Evolutionary conservation across 2,329 filamentous ascomycete genomes (phyloP).

Genomic region (Fusarium incarnatum): DNA sequence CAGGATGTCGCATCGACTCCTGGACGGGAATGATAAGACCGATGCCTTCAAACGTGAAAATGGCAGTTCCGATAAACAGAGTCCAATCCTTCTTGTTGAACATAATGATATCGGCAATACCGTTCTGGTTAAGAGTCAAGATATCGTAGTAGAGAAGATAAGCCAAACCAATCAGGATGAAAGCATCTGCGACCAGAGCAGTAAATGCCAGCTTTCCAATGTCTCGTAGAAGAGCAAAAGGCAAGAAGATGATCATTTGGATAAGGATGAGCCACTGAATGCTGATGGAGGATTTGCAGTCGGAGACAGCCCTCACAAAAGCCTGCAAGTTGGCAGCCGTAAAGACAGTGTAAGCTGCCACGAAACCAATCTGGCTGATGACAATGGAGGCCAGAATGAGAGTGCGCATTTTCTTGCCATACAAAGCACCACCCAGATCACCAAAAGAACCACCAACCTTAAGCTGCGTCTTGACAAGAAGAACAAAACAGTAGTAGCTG

Average conservation of each 20-base stretch:
- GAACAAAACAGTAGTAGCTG: constrained; percentile 97
- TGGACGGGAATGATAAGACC: constrained; percentile 98
- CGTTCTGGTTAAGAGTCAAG: constrained; percentile 79
- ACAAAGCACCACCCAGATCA: constrained; percentile 93
- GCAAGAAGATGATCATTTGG: constrained; percentile 95
- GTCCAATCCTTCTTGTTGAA: constrained; percentile 97
- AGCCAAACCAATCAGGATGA: constrained; percentile 90
- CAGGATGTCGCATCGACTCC: constrained; percentile 92
- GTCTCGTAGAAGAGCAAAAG: constrained; percentile 92
- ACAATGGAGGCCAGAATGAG: constrained; percentile 93
- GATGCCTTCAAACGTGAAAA: constrained; percentile 98
- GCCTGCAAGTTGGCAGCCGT: constrained; percentile 95
- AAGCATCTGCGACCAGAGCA: constrained; percentile 90
- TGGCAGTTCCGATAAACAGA: constrained; percentile 97
- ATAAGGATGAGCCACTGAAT: constrained; percentile 92
- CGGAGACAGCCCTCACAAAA: constrained; percentile 89
- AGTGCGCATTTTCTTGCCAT: constrained; percentile 88
- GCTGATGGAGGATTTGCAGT: constrained; percentile 86
- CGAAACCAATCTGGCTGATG: constrained; percentile 93
- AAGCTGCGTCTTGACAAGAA: constrained; percentile 87
- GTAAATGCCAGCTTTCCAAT: constrained; percentile 98
- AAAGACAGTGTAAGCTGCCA: constrained; percentile 96
- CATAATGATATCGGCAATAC: constrained; percentile 84
- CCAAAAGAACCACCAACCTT: constrained; percentile 95
- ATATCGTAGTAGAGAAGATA: constrained; percentile 98